A percentile compares a stretch with the other conserved stretches of the same genome.
Evolutionary conservation across 2,329 filamentous ascomycete genomes (phyloP).

Genomic region (Fusarium sp.): DNA sequence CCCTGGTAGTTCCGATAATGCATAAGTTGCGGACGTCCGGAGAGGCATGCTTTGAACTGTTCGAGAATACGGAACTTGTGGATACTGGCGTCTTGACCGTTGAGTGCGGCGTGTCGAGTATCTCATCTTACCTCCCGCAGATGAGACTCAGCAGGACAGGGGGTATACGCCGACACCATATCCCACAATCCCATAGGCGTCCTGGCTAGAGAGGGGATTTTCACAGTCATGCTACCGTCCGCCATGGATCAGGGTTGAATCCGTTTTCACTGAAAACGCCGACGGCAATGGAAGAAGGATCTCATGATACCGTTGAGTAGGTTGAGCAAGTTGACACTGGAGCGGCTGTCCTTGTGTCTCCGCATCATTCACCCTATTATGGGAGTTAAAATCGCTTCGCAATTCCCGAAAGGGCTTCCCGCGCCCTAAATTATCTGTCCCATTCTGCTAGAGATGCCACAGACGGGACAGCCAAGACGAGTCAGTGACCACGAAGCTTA

Average conservation of each 20-base stretch:
- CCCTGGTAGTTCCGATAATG: constrained; percentile 26
- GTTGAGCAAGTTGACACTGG: background rate
- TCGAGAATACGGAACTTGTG: constrained; percentile 38
- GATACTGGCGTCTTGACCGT: constrained; percentile 36
- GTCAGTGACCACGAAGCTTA: background rate
- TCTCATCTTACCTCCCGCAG: constrained; percentile 39
- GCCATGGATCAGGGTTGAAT: background rate
- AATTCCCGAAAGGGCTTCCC: background rate
- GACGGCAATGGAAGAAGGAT: background rate
- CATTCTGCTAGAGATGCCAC: background rate
- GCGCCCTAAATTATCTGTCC: background rate
- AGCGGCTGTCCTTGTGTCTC: background rate
- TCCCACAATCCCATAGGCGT: constrained; percentile 37
- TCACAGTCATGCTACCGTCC: background rate
- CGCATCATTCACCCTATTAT: background rate
- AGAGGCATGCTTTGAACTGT: constrained; percentile 31
- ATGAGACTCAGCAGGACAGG: constrained; percentile 30
- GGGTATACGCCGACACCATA: constrained; percentile 38
- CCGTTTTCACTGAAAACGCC: background rate
- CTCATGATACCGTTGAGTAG: background rate
- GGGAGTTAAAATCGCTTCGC: background rate
- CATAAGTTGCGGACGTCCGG: background rate
- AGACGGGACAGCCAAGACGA: background rate
- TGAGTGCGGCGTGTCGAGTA: constrained; percentile 37
- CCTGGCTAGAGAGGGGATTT: constrained; percentile 30